A percentile compares a stretch with the other conserved stretches of the same genome.
Conservation (phyloP, 179 eudicot genomes). For the Silene noctiflora region DNA sequence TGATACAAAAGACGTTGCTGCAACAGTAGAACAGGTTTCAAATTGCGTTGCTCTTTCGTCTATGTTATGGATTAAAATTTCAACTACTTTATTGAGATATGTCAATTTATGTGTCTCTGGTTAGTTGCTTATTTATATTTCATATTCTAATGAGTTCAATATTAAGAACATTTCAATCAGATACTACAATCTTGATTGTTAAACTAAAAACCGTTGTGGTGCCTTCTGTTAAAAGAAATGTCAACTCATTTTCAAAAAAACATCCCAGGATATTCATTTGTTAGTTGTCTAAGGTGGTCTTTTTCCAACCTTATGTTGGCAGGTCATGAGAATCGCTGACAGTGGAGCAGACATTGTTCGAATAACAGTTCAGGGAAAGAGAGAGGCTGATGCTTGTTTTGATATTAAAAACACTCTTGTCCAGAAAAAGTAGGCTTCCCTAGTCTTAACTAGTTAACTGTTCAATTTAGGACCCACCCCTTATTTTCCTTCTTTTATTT, state of each 20-base stretch:
- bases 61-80: not conserved
- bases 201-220: not conserved
- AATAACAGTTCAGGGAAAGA: conserved; percentile 95
- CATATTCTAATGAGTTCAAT: not conserved
- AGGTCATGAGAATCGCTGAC: conserved; percentile 97
- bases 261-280: not conserved
- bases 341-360: conserved; percentile 94
- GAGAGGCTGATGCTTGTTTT: conserved; percentile 97
- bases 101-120: not conserved
- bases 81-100: not conserved
- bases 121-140: too few relatives aligned
- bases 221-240: not conserved
- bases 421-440: conserved; percentile 73
- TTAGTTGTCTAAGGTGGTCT: not conserved
- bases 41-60: not conserved
- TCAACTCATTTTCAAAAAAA: not conserved
- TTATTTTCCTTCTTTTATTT: not conserved
- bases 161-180: not conserved
- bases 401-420: conserved; percentile 91
- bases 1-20: conserved; percentile 93
- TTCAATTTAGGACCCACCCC: not conserved
- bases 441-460: conserved; percentile 13
- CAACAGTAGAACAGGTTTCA: conserved; percentile 83
- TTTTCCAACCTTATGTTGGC: conserved; percentile 13
- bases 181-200: not conserved